Base-by-base conservation (phyloP, 2,329 filamentous ascomycete genomes). In the Pseudogymnoascus sp. region DNA sequence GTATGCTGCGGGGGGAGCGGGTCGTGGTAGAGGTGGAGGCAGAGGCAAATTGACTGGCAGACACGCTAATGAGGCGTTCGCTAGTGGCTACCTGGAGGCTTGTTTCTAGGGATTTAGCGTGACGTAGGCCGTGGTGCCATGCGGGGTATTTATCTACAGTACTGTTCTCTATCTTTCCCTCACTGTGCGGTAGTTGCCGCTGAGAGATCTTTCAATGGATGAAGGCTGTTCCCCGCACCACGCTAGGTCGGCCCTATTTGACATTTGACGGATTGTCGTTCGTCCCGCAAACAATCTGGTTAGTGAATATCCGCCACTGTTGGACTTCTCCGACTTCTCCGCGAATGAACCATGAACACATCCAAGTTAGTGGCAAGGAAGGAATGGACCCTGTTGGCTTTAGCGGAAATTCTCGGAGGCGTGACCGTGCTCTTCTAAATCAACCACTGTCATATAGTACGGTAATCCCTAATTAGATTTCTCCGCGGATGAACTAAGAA, bases 51-150 rank as follows among this genome's bases (percentile, higher is more conserved):
- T 36, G 42, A 59, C 25, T 61, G 25, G 23, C 8, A 21, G 25
- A 53, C 25, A 7, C 28, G 56, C 25, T 49, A 38, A 18, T 49
- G 23, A 61, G 56, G 49, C 63, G 61, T 64, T 25, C 78, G 79
- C 12, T 80, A 69, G 1, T 78, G 79, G 38, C 80, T 77, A 66
- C 21, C 21, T 23, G 3, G 74, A 75, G 11, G 37, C 37, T n/a
- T 38, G 37, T 38, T 38, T 38, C n/a, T 38, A n/a, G 37, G 37
- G 4, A 38, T 38, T 38, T 38, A 38, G 37, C 37, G 14, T 38
- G 37, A 38, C 37, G 37, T 16, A 16, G n/a, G n/a, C n/a, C 37
- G 37, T 38, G 37, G 2, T 23, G 21, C 6, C 37, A 38, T 38
- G 37, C 37, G 37, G 14, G 37, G 37, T 38, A 38, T 38, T 38